A percentile compares a stretch with the other conserved stretches of the same genome.
These are phyloP conservation scores for Pythium utonaiense DNA, from an alignment of 352 stramenopile species.

Conservation along the genomic window DNA sequence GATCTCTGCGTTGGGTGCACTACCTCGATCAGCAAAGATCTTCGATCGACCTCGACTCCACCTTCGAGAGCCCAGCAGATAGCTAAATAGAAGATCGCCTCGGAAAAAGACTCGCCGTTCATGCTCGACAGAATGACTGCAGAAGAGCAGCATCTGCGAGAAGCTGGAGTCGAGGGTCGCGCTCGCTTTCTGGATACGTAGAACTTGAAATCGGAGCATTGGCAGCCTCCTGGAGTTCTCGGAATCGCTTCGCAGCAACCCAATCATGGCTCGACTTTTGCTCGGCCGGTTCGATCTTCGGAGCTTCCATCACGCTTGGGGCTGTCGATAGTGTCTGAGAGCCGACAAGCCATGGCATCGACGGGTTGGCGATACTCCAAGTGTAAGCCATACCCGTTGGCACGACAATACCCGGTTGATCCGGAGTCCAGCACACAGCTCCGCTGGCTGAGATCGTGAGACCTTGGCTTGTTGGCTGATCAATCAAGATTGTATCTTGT, in stretches of 20 bases:
- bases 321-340: background rate
- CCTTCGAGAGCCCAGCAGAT: background rate
- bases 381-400: conserved; percentile 5
- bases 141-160: conserved; percentile 67
- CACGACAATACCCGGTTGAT: conserved; percentile 11
- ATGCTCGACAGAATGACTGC: conserved; percentile 53
- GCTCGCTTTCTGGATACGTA: conserved; percentile 13
- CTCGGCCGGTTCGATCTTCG: conserved; percentile 48
- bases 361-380: conserved; percentile 14
- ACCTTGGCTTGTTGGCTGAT: background rate
- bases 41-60: background rate
- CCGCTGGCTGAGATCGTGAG: conserved; percentile 13
- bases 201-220: conserved; percentile 2
- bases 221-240: conserved; percentile 16
- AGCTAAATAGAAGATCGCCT: conserved; percentile 4
- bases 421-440: conserved; percentile 17
- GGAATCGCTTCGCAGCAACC: conserved; percentile 34
- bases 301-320: background rate
- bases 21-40: conserved; percentile 2
- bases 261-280: conserved; percentile 38
- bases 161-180: conserved; percentile 59
- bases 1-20: conserved; percentile 1
- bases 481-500: conserved; percentile 5
- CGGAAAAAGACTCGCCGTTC: conserved; percentile 5
- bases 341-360: conserved; percentile 12